Evolutionary conservation across 2,329 filamentous ascomycete genomes (phyloP).

Genomic region (Polychaeton citri): DNA sequence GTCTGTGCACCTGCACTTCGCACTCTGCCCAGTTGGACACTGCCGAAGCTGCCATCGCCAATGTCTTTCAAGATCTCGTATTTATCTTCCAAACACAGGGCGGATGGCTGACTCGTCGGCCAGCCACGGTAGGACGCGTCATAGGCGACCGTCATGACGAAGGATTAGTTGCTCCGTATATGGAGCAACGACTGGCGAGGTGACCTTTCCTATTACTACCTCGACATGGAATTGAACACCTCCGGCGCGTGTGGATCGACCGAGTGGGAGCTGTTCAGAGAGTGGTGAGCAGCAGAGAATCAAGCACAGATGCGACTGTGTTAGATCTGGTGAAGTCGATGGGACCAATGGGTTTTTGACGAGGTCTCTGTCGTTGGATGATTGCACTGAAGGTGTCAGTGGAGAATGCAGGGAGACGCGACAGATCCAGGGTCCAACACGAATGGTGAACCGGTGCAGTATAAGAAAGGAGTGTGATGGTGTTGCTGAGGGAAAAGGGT

Average conservation of each 20-base stretch:
- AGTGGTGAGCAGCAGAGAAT: no score
- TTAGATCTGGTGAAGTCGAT: no score
- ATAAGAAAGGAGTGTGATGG: not conserved
- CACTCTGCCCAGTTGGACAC: conserved; percentile 81
- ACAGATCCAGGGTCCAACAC: not conserved
- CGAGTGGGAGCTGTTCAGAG: no score
- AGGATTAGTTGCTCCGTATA: conserved; percentile 2
- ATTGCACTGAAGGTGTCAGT: no score
- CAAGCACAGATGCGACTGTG: no score
- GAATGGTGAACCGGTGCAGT: not conserved
- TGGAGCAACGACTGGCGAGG: no score
- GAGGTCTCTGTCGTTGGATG: no score
- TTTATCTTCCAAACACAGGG: conserved; percentile 65
- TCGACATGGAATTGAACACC: no score
- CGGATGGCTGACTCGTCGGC: conserved; percentile 33
- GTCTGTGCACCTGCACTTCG: conserved; percentile 79
- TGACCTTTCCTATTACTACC: no score
- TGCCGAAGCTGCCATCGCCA: conserved; percentile 96
- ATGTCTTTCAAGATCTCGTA: conserved; percentile 98
- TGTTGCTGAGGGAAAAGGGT: not conserved
- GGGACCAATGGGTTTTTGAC: no score
- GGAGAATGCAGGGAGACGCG: not conserved
- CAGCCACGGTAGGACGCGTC: conserved; percentile 59
- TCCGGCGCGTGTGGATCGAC: no score
- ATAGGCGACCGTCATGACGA: conserved; percentile 62